A percentile compares a stretch with the other conserved stretches of the same genome.
Conservation (phyloP, 2,329 filamentous ascomycete genomes). For the Exophiala sp. region DNA sequence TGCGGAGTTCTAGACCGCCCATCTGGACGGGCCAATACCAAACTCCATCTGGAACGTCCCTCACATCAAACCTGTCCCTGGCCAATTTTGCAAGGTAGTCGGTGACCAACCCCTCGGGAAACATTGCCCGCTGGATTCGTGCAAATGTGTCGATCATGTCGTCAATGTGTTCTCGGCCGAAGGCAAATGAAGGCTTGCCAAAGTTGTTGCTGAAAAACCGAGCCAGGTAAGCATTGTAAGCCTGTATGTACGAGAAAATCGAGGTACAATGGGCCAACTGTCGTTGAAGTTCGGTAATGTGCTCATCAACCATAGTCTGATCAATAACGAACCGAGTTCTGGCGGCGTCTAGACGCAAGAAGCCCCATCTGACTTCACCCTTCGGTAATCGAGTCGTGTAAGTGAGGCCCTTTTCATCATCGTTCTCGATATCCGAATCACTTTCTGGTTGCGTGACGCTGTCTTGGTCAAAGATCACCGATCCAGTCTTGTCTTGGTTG, state of each 20-base stretch:
- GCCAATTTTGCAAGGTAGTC: constrained; percentile 56
- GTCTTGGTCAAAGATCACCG: constrained; percentile 33
- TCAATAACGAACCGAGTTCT: constrained; percentile 59
- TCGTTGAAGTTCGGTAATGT: constrained; percentile 57
- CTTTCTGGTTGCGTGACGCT: not conserved
- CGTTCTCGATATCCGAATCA: not conserved
- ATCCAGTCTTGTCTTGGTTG: constrained; percentile 58
- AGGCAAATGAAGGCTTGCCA: constrained; percentile 53
- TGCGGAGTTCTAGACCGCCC: constrained; percentile 50
- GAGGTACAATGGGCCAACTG: constrained; percentile 57
- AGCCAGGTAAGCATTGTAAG: constrained; percentile 58
- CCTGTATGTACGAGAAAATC: constrained; percentile 58
- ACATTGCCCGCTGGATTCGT: constrained; percentile 52
- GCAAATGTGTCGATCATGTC: constrained; percentile 52
- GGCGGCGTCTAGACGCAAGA: constrained; percentile 53
- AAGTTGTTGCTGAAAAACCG: constrained; percentile 59
- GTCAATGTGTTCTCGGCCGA: constrained; percentile 55
- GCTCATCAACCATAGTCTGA: constrained; percentile 55
- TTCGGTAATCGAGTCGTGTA: constrained; percentile 40
- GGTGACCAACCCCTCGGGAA: constrained; percentile 48
- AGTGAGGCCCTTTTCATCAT: not conserved
- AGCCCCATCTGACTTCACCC: constrained; percentile 58
- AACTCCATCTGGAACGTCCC: constrained; percentile 49
- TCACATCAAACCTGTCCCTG: constrained; percentile 49
- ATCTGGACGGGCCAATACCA: constrained; percentile 53